Evolutionary conservation across 2,329 filamentous ascomycete species (phyloP).

Genomic region (Trichophyton schoenleinii): DNA sequence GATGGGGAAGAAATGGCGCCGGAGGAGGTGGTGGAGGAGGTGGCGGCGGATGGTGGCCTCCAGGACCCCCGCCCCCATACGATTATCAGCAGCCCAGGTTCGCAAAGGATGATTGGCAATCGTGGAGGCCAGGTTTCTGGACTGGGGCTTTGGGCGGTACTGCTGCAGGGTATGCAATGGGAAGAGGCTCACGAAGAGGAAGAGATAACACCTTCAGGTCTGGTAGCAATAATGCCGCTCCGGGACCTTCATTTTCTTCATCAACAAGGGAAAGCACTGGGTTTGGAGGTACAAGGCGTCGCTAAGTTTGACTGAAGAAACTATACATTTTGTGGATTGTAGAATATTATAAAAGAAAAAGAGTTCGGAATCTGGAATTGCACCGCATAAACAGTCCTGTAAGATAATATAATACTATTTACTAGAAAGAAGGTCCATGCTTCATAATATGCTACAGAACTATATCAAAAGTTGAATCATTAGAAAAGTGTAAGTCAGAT

Average conservation of each 20-base stretch:
- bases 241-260: constrained; percentile 7
- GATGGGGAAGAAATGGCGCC: constrained; percentile 38
- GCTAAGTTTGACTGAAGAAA: not conserved
- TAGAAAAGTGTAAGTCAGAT: not conserved
- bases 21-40: constrained; percentile 10
- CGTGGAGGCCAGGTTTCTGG: constrained; percentile 38
- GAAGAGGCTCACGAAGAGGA: constrained; percentile 10
- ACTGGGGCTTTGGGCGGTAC: constrained; percentile 32
- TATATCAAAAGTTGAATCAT: too few species aligned
- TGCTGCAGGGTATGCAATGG: constrained; percentile 32
- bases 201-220: constrained; percentile 1
- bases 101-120: constrained; percentile 12
- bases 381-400: not conserved
- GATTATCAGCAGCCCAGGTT: constrained; percentile 27
- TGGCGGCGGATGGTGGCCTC: constrained; percentile 13
- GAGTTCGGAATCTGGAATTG: not conserved
- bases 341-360: not conserved
- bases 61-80: constrained; percentile 27
- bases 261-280: constrained; percentile 11
- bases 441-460: not conserved
- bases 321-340: not conserved
- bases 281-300: constrained; percentile 12
- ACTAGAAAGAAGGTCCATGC: not conserved
- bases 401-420: not conserved
- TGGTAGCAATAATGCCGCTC: constrained; percentile 2